A percentile compares a stretch with the other conserved stretches of the same genome.
Evolutionary conservation across 129 eudicot species (phyloP).

Genomic region (Lactuca sativa): DNA sequence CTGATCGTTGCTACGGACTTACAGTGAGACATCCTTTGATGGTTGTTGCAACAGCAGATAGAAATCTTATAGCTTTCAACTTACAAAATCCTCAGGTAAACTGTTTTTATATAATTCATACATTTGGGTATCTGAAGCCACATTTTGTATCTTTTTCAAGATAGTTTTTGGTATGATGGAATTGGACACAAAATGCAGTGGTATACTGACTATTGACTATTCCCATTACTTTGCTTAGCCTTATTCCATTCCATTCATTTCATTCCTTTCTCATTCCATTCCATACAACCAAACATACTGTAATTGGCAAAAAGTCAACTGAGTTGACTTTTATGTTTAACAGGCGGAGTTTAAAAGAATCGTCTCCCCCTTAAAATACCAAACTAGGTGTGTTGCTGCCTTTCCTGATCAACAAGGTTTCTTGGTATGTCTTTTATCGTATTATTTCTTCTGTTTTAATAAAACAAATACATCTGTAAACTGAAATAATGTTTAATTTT

Average conservation of each 20-base stretch:
- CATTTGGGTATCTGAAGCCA: neutral
- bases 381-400: constrained; percentile 95
- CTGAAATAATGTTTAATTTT: constrained; percentile 5
- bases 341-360: constrained; percentile 88
- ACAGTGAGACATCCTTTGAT: constrained; percentile 74
- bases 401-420: constrained; percentile 97
- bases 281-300: neutral
- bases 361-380: constrained; percentile 79
- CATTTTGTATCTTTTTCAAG: neutral
- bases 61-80: constrained; percentile 73
- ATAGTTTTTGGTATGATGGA: neutral
- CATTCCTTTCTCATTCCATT: neutral
- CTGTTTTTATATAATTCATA: constrained; percentile 1
- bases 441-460: neutral
- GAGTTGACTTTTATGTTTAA: constrained; percentile 14
- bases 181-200: neutral
- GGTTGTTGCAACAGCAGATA: constrained; percentile 97
- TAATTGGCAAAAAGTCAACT: constrained; percentile 12
- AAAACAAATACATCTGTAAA: neutral
- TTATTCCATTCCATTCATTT: neutral
- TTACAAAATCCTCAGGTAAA: constrained; percentile 93
- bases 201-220: neutral
- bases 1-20: constrained; percentile 90
- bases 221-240: neutral
- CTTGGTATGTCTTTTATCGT: constrained; percentile 47